phyloP scores from a whole-genome alignment of 768 basidiomycete genomes.

The Termitomyces bulborhizus region DNA sequence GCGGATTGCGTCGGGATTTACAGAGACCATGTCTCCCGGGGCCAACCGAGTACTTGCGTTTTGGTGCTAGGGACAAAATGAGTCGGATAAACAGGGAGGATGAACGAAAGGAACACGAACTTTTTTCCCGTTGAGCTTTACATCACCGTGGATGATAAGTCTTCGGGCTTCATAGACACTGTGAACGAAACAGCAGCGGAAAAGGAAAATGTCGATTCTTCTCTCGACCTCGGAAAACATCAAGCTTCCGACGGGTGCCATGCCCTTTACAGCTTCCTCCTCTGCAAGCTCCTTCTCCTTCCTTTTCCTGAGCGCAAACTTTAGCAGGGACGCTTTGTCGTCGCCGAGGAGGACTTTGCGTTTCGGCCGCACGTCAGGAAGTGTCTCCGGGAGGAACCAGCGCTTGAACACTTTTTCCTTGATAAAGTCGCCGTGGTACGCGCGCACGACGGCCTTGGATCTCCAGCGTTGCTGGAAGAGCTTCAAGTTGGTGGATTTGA shows the following conservation, averaged over 20 bases:
- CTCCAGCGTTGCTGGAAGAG: conserved; percentile 92
- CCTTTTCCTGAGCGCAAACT: conserved; percentile 53
- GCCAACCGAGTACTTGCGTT: conserved; percentile 84
- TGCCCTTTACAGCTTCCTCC: conserved; percentile 52
- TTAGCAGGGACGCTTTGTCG: conserved; percentile 41
- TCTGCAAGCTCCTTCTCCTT: conserved; percentile 42
- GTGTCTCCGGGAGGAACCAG: conserved; percentile 84
- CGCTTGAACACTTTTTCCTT: conserved; percentile 90
- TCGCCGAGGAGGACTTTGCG: conserved; percentile 33
- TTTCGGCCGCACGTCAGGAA: conserved; percentile 80
- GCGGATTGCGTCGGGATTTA: conserved; percentile 74
- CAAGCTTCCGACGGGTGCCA: conserved; percentile 90
- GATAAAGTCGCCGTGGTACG: conserved; percentile 94
- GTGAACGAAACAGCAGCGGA: conserved; percentile 80
- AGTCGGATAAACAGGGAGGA: neutral
- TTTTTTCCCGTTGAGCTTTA: conserved; percentile 84
- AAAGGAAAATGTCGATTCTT: conserved; percentile 87
- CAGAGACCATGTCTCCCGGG: conserved; percentile 92
- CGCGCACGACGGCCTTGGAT: conserved; percentile 80
- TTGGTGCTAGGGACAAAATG: conserved; percentile 47
- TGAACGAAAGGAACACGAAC: conserved; percentile 30
- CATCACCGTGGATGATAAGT: conserved; percentile 81
- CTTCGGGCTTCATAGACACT: conserved; percentile 88
- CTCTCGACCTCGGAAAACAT: conserved; percentile 96
- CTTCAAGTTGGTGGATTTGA: conserved; percentile 49